phyloP scores from a whole-genome alignment of 129 eudicot species.

The Escallonia herrerae region DNA sequence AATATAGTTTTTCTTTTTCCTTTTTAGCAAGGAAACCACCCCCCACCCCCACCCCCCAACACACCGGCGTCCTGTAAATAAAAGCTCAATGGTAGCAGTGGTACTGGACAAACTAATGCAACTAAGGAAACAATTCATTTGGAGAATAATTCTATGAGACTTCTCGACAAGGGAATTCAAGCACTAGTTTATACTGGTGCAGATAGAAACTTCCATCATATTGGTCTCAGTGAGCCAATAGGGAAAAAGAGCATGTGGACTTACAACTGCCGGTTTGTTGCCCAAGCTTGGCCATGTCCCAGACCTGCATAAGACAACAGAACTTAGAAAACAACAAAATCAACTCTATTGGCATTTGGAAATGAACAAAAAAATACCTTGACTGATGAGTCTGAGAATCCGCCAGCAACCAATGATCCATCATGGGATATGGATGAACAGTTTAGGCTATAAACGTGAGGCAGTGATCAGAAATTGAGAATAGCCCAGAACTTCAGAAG shows the following conservation, averaged over 20 bases:
- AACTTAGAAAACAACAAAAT: not conserved
- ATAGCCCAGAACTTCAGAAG: conserved; percentile 1
- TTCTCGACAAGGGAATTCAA: too few relatives aligned
- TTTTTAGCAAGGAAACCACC: too few relatives aligned
- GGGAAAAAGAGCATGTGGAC: conserved; percentile 14
- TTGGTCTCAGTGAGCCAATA: too few relatives aligned
- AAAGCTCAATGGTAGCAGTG: too few relatives aligned
- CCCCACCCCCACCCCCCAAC: too few relatives aligned
- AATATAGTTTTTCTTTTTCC: too few relatives aligned
- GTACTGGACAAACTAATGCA: too few relatives aligned
- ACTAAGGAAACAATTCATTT: too few relatives aligned
- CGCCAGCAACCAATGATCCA: conserved; percentile 96
- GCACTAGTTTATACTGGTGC: too few relatives aligned
- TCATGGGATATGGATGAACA: conserved; percentile 95
- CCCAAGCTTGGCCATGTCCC: conserved; percentile 99
- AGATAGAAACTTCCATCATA: too few relatives aligned
- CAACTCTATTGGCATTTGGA: conserved; percentile 12
- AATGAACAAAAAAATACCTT: conserved; percentile 42
- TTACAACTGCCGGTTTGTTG: conserved; percentile 62
- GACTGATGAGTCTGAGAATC: conserved; percentile 92
- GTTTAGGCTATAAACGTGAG: conserved; percentile 44
- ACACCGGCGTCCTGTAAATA: too few relatives aligned
- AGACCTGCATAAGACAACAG: conserved; percentile 37
- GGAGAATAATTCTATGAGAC: too few relatives aligned
- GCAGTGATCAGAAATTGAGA: conserved; percentile 15